Evolutionary conservation across 768 basidiomycete species (phyloP).

Genomic region (Cyathus striatus): DNA sequence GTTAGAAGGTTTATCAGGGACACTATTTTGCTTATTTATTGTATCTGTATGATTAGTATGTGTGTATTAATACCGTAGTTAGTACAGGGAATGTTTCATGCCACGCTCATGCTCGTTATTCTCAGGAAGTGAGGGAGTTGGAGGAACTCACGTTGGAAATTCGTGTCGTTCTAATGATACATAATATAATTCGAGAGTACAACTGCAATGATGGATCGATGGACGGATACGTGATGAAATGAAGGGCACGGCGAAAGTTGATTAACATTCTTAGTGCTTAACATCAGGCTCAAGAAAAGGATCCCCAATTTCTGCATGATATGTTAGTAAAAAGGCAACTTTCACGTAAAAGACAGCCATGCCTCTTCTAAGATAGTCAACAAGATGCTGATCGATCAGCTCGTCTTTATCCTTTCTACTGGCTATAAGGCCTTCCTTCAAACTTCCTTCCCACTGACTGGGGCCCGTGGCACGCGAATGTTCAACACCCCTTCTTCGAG

Average conservation of each 20-base stretch:
- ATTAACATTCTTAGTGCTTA: too few relatives aligned
- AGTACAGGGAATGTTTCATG: too few relatives aligned
- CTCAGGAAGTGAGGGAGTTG: too few relatives aligned
- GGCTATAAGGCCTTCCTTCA: slow-evolving; percentile 26
- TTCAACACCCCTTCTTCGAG: slow-evolving; percentile 45
- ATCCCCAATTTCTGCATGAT: slow-evolving; percentile 45
- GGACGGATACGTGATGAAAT: background rate
- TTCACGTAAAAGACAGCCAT: background rate
- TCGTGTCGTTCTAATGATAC: background rate
- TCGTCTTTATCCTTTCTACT: slow-evolving; percentile 52
- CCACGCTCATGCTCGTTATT: too few relatives aligned
- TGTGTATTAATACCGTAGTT: too few relatives aligned
- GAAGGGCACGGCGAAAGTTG: too few relatives aligned
- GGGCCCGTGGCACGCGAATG: slow-evolving; percentile 14
- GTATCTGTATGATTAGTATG: too few relatives aligned
- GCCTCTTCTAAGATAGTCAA: slow-evolving; percentile 56
- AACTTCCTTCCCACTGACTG: slow-evolving; percentile 16
- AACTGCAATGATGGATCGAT: background rate
- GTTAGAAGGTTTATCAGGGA: too few relatives aligned
- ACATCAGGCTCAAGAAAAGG: slow-evolving; percentile 43
- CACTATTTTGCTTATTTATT: too few relatives aligned
- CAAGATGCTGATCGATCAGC: slow-evolving; percentile 41
- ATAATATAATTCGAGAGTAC: background rate
- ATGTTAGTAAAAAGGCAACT: slow-evolving; percentile 1
- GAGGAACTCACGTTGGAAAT: background rate